Base-by-base conservation (phyloP, 2,329 filamentous ascomycete species). In the Cladosporium sp. region DNA sequence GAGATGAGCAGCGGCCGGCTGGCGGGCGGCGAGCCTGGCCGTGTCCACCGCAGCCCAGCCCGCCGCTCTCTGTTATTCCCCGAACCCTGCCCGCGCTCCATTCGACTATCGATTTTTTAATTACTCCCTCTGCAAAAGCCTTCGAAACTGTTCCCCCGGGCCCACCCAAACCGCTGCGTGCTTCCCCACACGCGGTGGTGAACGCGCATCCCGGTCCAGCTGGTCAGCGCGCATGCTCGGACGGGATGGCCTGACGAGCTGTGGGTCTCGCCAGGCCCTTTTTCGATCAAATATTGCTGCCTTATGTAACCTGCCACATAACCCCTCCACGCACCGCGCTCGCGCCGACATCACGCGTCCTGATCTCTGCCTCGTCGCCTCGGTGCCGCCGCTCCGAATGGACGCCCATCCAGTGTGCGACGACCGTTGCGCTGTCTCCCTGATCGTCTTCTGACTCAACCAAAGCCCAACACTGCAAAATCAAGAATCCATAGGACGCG, bases 251-350 rank as follows among this genome's bases (percentile, higher is more conserved):
- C 33, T 46, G 44, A 46, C 13, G 37, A 46, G 22, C 33, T 31
- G 44, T 46, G 44, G 44, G 34, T 40, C 44, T 11, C 18, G 33
- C 33, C 44, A 16, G 44, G 19, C 44, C 18, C 43, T 16, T 40
- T 32, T 37, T 33, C 35, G 13, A 13, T 32, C 9, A 16, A 41
- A 41, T 14, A 11, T 14, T 33, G 34, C 33, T 7, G 28, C 28
- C 14, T 38, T 38, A 40, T 46, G 44, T 49, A 40, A 49, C 35
- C 18, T 32, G 46, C 37, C 46, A 41, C 46, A 49, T 46, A 49
- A 18, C 46, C 45, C 46, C 22, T 49, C 46, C 46, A 49, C 35
- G 35, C 46, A 49, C 46, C 13, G 22, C 35, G 35, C 31, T 16
- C 43, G 35, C 43, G 32, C 32, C 43, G 18, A 22, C 11, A 46